Evolutionary conservation across 2,329 filamentous ascomycete genomes (phyloP).

Genomic region (Aspergillus fischeri): DNA sequence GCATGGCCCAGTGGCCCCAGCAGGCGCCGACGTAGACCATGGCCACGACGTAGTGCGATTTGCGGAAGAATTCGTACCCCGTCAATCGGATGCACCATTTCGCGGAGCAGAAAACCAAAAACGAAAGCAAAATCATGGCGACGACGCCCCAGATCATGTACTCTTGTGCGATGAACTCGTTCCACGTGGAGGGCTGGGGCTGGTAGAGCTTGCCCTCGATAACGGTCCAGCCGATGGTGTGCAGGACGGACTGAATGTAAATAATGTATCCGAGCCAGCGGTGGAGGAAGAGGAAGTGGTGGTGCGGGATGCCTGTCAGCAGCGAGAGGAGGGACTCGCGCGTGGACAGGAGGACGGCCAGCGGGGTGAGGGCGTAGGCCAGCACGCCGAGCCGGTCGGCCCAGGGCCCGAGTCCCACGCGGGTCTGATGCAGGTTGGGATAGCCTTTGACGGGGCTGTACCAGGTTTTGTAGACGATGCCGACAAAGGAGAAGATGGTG

Average conservation of each 20-base stretch:
- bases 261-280: slow-evolving; percentile 74
- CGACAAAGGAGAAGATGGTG: slow-evolving; percentile 64
- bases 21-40: slow-evolving; percentile 71
- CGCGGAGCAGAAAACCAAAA: slow-evolving; percentile 59
- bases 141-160: slow-evolving; percentile 73
- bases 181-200: slow-evolving; percentile 60
- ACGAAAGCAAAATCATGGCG: slow-evolving; percentile 60
- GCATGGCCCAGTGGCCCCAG: slow-evolving; percentile 68
- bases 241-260: slow-evolving; percentile 61
- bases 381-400: slow-evolving; percentile 65
- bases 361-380: slow-evolving; percentile 69
- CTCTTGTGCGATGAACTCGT: slow-evolving; percentile 55
- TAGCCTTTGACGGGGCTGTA: slow-evolving; percentile 62
- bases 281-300: slow-evolving; percentile 73
- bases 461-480: slow-evolving; percentile 66
- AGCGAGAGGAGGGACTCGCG: slow-evolving; percentile 67
- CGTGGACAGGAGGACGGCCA: slow-evolving; percentile 63
- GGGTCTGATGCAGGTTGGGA: slow-evolving; percentile 55
- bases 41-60: slow-evolving; percentile 68
- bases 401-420: slow-evolving; percentile 63
- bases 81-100: slow-evolving; percentile 59
- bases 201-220: slow-evolving; percentile 65
- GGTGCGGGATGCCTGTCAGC: slow-evolving; percentile 69
- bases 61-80: slow-evolving; percentile 75
- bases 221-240: slow-evolving; percentile 68